Evolutionary conservation across 139 green algal species (phyloP), one percentile per base, ranked within the genome.

Genomic region (Chlorella sp.): DNA sequence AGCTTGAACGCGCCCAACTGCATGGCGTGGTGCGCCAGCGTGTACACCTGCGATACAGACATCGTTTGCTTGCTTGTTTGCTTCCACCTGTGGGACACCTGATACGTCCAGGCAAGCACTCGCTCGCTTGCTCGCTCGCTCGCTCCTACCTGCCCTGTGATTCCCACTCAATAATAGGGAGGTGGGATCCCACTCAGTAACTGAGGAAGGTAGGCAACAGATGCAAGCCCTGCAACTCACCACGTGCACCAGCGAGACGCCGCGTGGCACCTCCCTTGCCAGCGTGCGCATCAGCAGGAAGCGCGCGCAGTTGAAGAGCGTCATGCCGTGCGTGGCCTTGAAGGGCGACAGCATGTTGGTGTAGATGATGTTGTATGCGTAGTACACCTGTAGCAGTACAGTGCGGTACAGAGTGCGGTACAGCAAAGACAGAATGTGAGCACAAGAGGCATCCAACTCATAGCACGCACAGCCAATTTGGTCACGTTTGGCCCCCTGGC

Each of bases 1-100:
- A 93, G 82, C 79, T 94, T 94, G 85, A 78, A 93, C 1, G 89
- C 89, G 23, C 86, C 84, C 35, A 89, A 69, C 49, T 82, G 77
- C 76, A 83, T 73, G 5, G 77, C 69, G 32, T 89, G 82, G 73
- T 82, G 83, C 0, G 88, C 88, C 31, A 92, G 71, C 0, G 79
- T 80, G 73, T 88, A 79, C 51, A 93, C n/a, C n/a, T n/a, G n/a
- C n/a, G n/a, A n/a, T n/a, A n/a, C n/a, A n/a, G n/a, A n/a, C n/a
- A n/a, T n/a, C n/a, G n/a, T n/a, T n/a, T n/a, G 62, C 5, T 89
- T 78, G 60, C 87, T 77, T 23, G 79, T 72, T 85, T 49, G 49
- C 51, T 74, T 1, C 92, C 74, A 14, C 87, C 87, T 26, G 42
- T 35, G 2, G 80, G 49, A 60, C 17, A 60, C n/a, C n/a, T n/a